Base-by-base conservation (phyloP, 108 stramenopile genomes). In the Nitzschia palea region DNA sequence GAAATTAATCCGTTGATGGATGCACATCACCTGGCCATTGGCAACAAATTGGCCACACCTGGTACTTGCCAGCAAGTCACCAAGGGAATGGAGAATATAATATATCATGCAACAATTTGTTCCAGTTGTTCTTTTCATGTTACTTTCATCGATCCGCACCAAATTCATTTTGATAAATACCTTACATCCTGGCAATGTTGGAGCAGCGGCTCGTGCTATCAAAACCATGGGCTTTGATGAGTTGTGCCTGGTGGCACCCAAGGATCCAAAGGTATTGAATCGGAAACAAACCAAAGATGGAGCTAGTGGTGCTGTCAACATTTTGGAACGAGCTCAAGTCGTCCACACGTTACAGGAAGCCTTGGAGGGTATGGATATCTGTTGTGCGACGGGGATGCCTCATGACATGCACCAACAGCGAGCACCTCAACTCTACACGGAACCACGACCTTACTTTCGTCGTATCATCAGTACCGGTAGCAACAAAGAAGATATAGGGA, bases 341-440 rank as follows among this genome's bases (percentile, higher is more conserved):
- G 76, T 53, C 37, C 8, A 60, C 4, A 71, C 65, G 6, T 37
- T 84, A 32, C 64, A 67, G 2, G 82, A 84, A n/a, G 82, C 80
- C 4, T 35, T 79, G 20, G 55, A 70, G 20, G 80, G 68, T 22
- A 47, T 30, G 3, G 59, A 75, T 12, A 53, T 84, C 26, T 36
- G 67, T 9, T 87, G 86, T 78, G 86, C 79, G 0, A 87, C 84
- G 2, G 84, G 84, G 0, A 87, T 87, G 86, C 86, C 86, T 1
- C 34, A 73, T 34, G 86, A 87, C 47, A 85, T 87, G 86, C 42
- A 58, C 23, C 65, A 50, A 35, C 52, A 65, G 25, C 63, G 83
- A 22, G 34, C 20, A 12, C 36, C 45, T 42, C 69, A 50, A 68
- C 32, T 22, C 2, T 84, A 75, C 55, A 17, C 64, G 8, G 79